phyloP scores from a whole-genome alignment of 768 basidiomycete genomes.

The Russula emetica region DNA sequence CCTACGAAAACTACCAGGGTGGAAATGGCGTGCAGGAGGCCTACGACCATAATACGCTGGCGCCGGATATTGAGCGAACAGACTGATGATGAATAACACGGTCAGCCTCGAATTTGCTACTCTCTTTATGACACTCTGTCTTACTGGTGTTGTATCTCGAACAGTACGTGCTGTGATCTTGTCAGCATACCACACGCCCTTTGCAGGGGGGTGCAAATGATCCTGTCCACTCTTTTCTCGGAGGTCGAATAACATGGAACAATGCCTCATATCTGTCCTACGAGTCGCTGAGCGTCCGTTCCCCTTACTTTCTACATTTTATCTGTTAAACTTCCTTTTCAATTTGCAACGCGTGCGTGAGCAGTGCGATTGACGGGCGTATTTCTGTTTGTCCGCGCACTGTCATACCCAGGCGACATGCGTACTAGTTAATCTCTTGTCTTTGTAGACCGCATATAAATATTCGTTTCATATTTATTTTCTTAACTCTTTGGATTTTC shows the following conservation, averaged over 20 bases:
- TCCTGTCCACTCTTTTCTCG: slow-evolving; percentile 14
- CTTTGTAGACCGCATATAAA: slow-evolving; percentile 6
- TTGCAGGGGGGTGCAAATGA: slow-evolving; percentile 10
- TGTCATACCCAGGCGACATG: slow-evolving; percentile 14
- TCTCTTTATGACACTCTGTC: not conserved
- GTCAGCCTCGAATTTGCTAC: slow-evolving; percentile 7
- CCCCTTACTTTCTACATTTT: not conserved
- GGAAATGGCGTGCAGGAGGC: slow-evolving; percentile 34
- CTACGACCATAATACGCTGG: slow-evolving; percentile 31
- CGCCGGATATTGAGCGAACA: slow-evolving; percentile 18
- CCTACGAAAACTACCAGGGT: slow-evolving; percentile 51
- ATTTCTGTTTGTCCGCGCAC: not conserved
- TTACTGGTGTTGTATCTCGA: slow-evolving; percentile 4
- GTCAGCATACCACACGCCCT: slow-evolving; percentile 11
- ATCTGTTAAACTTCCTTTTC: not conserved
- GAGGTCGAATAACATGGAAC: slow-evolving; percentile 13
- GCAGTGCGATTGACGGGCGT: slow-evolving; percentile 3
- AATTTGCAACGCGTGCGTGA: slow-evolving; percentile 15
- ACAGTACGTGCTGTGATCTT: not conserved
- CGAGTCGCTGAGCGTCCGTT: slow-evolving; percentile 22
- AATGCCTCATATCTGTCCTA: not conserved
- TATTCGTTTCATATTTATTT: no score
- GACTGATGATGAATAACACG: slow-evolving; percentile 6
- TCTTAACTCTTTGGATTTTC: not conserved
- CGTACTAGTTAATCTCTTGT: slow-evolving; percentile 14